phyloP scores from a whole-genome alignment of 768 basidiomycete genomes.

The Auriscalpium vulgare region DNA sequence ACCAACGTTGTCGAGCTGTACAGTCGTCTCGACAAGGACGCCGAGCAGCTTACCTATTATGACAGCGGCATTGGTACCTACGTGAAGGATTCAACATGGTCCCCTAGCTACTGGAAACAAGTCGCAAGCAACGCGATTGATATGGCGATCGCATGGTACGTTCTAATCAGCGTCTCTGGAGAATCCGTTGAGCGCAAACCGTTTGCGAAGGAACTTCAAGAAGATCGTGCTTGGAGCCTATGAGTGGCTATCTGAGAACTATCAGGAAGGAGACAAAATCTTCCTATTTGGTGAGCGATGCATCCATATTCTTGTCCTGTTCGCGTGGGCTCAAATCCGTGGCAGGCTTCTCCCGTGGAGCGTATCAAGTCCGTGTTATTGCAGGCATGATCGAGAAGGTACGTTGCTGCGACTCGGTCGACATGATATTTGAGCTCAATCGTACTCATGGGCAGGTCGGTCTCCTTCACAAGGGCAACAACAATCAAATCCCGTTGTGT shows the following conservation, averaged over 20 bases:
- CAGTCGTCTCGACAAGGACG: slow-evolving; percentile 24
- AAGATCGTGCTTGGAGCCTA: slow-evolving; percentile 29
- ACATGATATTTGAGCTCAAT: background rate
- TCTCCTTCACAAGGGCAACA: slow-evolving; percentile 30
- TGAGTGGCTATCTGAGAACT: slow-evolving; percentile 34
- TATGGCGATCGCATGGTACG: slow-evolving; percentile 30
- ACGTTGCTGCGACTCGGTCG: background rate
- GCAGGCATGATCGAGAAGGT: slow-evolving; percentile 37
- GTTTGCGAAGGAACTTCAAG: slow-evolving; percentile 25
- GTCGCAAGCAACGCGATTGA: slow-evolving; percentile 20
- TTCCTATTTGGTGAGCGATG: slow-evolving; percentile 31
- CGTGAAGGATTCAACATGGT: slow-evolving; percentile 20
- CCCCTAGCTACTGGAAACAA: too few species aligned
- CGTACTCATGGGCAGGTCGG: too few species aligned
- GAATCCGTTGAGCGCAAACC: too few species aligned
- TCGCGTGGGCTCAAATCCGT: background rate
- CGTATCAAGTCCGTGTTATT: slow-evolving; percentile 34
- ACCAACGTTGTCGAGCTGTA: slow-evolving; percentile 35
- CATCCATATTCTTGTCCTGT: background rate
- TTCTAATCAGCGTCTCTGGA: background rate
- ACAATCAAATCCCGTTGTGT: slow-evolving; percentile 33
- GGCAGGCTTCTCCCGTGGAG: slow-evolving; percentile 37
- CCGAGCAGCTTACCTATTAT: slow-evolving; percentile 30
- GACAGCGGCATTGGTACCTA: slow-evolving; percentile 33
- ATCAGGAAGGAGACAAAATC: slow-evolving; percentile 29